Conservation (phyloP, 106 monocot species). For the Phalaenopsis aphrodite region DNA sequence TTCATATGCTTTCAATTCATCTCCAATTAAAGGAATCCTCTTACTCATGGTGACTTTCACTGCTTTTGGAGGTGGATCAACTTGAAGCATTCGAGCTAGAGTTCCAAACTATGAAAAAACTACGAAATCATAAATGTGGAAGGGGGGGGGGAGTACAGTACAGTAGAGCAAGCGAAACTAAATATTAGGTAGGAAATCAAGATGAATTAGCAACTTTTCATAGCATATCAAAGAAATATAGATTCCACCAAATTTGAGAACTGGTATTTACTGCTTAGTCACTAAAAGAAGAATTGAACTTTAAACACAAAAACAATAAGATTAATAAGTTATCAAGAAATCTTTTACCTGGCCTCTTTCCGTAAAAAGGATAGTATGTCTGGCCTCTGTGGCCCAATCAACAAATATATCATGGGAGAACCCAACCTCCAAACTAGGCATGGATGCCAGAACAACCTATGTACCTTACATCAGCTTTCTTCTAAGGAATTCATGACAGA, state of each 20-base stretch:
- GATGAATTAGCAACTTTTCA: constrained; percentile 3
- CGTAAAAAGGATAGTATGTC: constrained; percentile 84
- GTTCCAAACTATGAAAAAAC: constrained; percentile 80
- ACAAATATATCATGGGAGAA: constrained; percentile 99
- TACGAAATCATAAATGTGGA: constrained; percentile 5
- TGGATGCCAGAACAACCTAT: constrained; percentile 95
- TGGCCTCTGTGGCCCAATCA: constrained; percentile 82
- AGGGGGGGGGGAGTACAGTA: neutral
- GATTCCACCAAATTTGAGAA: neutral
- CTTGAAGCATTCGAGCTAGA: constrained; percentile 98
- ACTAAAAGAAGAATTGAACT: neutral
- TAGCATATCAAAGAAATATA: neutral
- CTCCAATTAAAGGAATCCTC: constrained; percentile 86
- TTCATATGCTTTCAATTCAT: constrained; percentile 90
- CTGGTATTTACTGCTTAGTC: neutral
- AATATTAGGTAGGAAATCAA: neutral
- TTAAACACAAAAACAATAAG: neutral
- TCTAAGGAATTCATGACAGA: neutral
- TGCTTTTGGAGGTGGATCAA: constrained; percentile 97
- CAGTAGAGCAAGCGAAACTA: neutral
- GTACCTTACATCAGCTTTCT: constrained; percentile 20
- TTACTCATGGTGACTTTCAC: constrained; percentile 90
- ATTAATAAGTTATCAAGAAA: neutral
- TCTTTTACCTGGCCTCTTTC: constrained; percentile 87
- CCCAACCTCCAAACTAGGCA: constrained; percentile 93